Percentiles rank a stretch among this genome's conserved stretches.
Evolutionary conservation across 2,329 filamentous ascomycete genomes (phyloP).

Genomic region (Metarhizium anisopliae): DNA sequence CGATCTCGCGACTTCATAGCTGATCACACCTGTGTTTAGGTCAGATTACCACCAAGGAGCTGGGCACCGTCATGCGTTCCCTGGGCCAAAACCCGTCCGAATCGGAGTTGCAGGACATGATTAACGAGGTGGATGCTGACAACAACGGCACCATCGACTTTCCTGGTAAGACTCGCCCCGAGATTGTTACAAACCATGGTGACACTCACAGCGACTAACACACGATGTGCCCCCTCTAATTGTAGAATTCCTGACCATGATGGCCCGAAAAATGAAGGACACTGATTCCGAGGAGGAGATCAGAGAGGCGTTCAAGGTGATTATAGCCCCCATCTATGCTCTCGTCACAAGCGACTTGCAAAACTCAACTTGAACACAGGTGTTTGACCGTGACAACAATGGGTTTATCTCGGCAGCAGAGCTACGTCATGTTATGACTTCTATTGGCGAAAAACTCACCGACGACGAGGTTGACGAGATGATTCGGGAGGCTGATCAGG

Average conservation of each 20-base stretch:
- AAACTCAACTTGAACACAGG: constrained; percentile 27
- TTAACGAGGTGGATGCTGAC: constrained; percentile 87
- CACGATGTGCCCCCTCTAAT: background rate
- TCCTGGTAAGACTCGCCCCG: constrained; percentile 52
- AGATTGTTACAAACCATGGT: background rate
- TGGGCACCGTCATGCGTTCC: constrained; percentile 85
- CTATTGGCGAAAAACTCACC: constrained; percentile 83
- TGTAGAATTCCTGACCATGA: constrained; percentile 83
- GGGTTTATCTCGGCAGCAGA: constrained; percentile 85
- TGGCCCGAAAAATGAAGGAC: constrained; percentile 92
- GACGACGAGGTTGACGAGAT: constrained; percentile 90
- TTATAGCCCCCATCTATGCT: background rate
- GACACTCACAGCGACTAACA: background rate
- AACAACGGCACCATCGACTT: constrained; percentile 92
- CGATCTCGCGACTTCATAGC: background rate
- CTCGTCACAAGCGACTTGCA: background rate
- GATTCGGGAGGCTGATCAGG: constrained; percentile 86
- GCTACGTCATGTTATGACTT: constrained; percentile 85
- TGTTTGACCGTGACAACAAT: constrained; percentile 86
- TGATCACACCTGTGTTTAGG: constrained; percentile 36
- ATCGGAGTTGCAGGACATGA: constrained; percentile 87
- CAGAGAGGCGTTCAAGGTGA: constrained; percentile 77
- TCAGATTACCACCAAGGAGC: constrained; percentile 86
- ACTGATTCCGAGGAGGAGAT: constrained; percentile 89
- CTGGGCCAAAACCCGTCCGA: constrained; percentile 85